Percentiles rank a stretch among this genome's conserved stretches.
phyloP scores from a whole-genome alignment of 2,329 filamentous ascomycete species.

The Diplodia sapinea region DNA sequence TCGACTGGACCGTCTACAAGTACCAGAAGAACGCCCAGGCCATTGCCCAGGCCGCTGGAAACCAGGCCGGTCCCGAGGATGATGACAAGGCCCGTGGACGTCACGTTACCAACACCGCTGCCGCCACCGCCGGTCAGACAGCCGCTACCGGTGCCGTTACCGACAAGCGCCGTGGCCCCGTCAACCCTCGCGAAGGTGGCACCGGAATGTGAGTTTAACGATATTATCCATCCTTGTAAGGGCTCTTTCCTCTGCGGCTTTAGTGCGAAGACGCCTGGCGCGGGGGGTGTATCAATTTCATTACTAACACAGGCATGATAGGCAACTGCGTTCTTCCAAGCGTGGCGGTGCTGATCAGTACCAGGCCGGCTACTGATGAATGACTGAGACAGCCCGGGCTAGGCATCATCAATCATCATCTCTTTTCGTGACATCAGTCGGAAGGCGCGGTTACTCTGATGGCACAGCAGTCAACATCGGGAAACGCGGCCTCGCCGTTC shows the following conservation, averaged over 20 bases:
- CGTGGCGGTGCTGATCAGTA: conserved; percentile 56
- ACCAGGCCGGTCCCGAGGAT: conserved; percentile 69
- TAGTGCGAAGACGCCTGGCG: conserved; percentile 79
- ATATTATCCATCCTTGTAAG: conserved; percentile 81
- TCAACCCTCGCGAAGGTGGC: conserved; percentile 82
- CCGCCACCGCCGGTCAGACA: conserved; percentile 67
- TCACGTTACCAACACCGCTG: conserved; percentile 64
- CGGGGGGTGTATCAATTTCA: conserved; percentile 62
- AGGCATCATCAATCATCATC: conserved; percentile 48
- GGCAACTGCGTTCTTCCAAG: conserved; percentile 60
- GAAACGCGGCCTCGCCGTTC: conserved; percentile 54
- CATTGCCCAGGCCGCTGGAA: conserved; percentile 80
- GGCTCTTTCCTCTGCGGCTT: conserved; percentile 81
- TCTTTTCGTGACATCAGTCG: conserved; percentile 40
- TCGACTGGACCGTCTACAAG: conserved; percentile 99
- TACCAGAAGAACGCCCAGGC: conserved; percentile 99
- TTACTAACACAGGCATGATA: conserved; percentile 54
- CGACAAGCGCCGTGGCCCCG: conserved; percentile 72
- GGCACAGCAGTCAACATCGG: conserved; percentile 46
- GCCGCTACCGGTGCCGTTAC: conserved; percentile 63
- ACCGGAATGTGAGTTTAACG: conserved; percentile 92
- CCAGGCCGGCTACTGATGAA: conserved; percentile 56
- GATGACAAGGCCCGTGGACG: conserved; percentile 73
- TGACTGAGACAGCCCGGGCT: conserved; percentile 33
- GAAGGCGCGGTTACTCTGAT: conserved; percentile 41